phyloP scores from a whole-genome alignment of 176 grass and related monocot species.

The Triticum turgidum region DNA sequence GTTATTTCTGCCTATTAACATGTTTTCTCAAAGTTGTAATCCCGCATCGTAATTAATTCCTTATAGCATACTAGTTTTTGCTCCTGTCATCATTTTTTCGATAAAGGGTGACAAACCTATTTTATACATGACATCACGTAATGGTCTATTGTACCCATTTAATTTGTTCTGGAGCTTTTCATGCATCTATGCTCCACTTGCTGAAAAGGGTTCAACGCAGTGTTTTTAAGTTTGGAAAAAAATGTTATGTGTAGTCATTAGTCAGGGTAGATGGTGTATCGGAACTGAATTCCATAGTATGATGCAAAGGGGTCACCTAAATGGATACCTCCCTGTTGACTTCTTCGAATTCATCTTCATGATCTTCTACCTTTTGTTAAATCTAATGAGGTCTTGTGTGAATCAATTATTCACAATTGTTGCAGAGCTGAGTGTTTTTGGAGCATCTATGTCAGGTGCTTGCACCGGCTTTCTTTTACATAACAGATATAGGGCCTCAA shows the following conservation, averaged over 20 bases:
- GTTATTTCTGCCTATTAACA: neutral
- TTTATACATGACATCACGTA: neutral
- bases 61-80: slow-evolving; percentile 11
- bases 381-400: slow-evolving; percentile 17
- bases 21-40: slow-evolving; percentile 1
- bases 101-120: neutral
- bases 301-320: neutral
- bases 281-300: neutral
- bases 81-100: neutral
- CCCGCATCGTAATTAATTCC: neutral
- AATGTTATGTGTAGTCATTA: neutral
- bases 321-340: neutral
- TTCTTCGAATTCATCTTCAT: neutral
- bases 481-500: slow-evolving; percentile 80
- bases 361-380: slow-evolving; percentile 2
- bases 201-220: neutral
- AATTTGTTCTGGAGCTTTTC: neutral
- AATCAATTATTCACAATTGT: slow-evolving; percentile 16
- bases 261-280: neutral
- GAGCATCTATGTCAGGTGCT: slow-evolving; percentile 86
- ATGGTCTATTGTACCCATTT: neutral
- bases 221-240: neutral
- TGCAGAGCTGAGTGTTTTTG: slow-evolving; percentile 83
- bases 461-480: slow-evolving; percentile 93
- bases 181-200: neutral